Evolutionary conservation across 768 basidiomycete species (phyloP).

Genomic region (Tricholoma terreum): DNA sequence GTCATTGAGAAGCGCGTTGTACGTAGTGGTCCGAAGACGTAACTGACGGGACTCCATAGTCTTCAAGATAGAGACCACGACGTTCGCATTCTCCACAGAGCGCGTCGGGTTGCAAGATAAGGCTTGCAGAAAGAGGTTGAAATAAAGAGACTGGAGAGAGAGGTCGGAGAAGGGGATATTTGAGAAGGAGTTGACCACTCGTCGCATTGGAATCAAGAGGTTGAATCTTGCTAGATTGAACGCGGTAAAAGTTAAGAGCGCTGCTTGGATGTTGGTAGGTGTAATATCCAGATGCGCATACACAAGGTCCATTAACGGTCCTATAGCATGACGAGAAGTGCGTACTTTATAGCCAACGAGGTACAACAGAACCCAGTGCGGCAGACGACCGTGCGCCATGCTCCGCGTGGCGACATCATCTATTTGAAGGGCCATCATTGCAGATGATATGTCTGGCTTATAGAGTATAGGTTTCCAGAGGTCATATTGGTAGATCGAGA

Average conservation of each 20-base stretch:
- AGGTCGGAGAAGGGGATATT: constrained; percentile 20
- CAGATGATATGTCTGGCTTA: constrained; percentile 31
- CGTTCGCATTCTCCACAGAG: constrained; percentile 37
- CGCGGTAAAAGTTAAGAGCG: constrained; percentile 44
- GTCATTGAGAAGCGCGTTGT: constrained; percentile 44
- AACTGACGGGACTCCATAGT: constrained; percentile 48
- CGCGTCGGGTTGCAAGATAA: constrained; percentile 40
- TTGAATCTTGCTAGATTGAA: constrained; percentile 49
- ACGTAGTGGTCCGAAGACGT: constrained; percentile 38
- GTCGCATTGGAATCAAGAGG: constrained; percentile 44
- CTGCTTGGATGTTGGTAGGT: constrained; percentile 33
- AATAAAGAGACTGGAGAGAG: constrained; percentile 31
- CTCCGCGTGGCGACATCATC: constrained; percentile 3
- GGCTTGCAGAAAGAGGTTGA: constrained; percentile 54
- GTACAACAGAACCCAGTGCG: constrained; percentile 55
- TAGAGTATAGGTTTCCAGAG: constrained; percentile 37
- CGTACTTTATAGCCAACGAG: constrained; percentile 45
- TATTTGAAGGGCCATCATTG: constrained; percentile 21
- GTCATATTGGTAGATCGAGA: constrained; percentile 36
- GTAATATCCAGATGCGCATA: constrained; percentile 34
- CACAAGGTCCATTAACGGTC: constrained; percentile 41
- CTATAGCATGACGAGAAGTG: constrained; percentile 43
- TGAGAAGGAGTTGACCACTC: constrained; percentile 42
- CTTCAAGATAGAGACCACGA: constrained; percentile 39
- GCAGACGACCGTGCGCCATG: constrained; percentile 20